Conservation (phyloP, 1,284 basidiomycete species). For the Singerocomus inundabilis region DNA sequence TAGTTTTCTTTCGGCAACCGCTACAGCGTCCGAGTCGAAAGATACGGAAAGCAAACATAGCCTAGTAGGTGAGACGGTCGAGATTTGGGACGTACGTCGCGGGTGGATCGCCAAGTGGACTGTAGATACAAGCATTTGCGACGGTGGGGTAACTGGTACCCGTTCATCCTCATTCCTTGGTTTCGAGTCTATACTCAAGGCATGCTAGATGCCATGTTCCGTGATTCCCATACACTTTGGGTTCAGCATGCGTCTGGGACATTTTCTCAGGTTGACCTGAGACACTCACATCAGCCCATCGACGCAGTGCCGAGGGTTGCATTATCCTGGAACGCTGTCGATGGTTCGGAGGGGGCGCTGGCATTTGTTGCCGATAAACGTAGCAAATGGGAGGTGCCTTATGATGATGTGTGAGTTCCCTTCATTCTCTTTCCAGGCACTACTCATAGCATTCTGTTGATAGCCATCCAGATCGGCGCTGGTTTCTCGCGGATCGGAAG, state of each 20-base stretch:
- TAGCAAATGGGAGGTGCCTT: slow-evolving; percentile 69
- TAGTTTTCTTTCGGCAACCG: slow-evolving; percentile 18
- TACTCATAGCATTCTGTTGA: background rate
- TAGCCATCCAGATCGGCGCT: slow-evolving; percentile 52
- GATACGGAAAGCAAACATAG: slow-evolving; percentile 21
- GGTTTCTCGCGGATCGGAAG: slow-evolving; percentile 37
- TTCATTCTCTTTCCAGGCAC: background rate
- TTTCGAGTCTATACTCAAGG: background rate
- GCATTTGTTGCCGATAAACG: slow-evolving; percentile 67
- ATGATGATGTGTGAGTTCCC: slow-evolving; percentile 76
- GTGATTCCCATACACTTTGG: slow-evolving; percentile 73
- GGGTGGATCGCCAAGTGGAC: slow-evolving; percentile 83
- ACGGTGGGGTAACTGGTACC: slow-evolving; percentile 71
- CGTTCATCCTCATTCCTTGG: background rate
- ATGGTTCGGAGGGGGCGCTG: slow-evolving; percentile 49
- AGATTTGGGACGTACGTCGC: slow-evolving; percentile 87
- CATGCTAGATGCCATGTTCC: slow-evolving; percentile 64
- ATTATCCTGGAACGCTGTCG: slow-evolving; percentile 61
- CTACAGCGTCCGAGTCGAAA: slow-evolving; percentile 11
- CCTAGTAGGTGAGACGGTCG: slow-evolving; percentile 58
- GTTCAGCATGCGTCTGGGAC: slow-evolving; percentile 75
- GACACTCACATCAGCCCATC: slow-evolving; percentile 60
- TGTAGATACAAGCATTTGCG: slow-evolving; percentile 57
- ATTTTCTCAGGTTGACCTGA: slow-evolving; percentile 78
- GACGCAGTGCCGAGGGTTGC: slow-evolving; percentile 70